Evolutionary conservation across 164 flowering plant species (phyloP).

Genomic region (Kalanchoe fedtschenkoi): DNA sequence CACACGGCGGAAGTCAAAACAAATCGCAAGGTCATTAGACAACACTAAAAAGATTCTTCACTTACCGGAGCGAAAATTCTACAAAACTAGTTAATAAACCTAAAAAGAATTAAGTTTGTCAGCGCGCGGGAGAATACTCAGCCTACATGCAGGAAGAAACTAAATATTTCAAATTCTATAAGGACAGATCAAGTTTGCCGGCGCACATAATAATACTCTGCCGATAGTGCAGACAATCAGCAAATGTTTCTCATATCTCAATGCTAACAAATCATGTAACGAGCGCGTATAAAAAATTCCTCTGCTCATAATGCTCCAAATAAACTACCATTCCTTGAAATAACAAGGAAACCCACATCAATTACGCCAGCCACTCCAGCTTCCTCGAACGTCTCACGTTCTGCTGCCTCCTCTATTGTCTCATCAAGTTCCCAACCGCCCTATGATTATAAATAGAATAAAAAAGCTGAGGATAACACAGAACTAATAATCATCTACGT

Average conservation of each 20-base stretch:
- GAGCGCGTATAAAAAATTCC: slow-evolving; percentile 2
- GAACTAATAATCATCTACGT: not conserved
- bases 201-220: not conserved
- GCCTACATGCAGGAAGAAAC: not conserved
- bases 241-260: not conserved
- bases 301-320: not conserved
- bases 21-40: not conserved
- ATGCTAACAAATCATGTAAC: not conserved
- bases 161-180: not conserved
- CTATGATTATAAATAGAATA: not conserved
- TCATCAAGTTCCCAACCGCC: slow-evolving; percentile 7
- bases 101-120: not conserved
- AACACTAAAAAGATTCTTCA: not conserved
- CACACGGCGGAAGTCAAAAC: not conserved
- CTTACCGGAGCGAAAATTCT: not conserved
- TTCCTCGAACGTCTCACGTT: slow-evolving; percentile 1
- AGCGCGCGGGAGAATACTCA: not conserved
- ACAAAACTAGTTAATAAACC: not conserved
- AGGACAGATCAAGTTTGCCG: not conserved
- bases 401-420: slow-evolving; percentile 5
- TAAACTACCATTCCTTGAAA: not conserved
- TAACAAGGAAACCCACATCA: not conserved
- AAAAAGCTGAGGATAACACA: not conserved
- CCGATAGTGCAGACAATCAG: too few species aligned
- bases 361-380: slow-evolving; percentile 5